These are phyloP conservation scores for Colletotrichum sp. DNA, from an alignment of 2,329 filamentous ascomycete genomes.

Conservation along the genomic window DNA sequence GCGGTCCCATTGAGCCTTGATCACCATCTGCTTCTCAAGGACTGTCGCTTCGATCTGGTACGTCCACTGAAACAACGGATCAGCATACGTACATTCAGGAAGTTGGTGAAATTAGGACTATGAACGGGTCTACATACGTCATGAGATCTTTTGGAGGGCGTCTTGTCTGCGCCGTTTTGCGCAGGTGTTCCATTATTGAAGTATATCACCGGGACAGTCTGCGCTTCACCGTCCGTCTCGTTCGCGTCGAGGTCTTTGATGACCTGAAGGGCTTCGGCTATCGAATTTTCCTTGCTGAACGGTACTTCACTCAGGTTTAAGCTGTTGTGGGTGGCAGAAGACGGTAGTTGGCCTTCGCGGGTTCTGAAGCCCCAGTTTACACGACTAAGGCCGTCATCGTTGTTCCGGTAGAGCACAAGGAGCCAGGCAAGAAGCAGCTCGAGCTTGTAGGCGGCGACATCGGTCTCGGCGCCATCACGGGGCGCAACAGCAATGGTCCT, in stretches of 20 bases:
- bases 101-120: background rate
- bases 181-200: slow-evolving; percentile 20
- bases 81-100: background rate
- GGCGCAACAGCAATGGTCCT: slow-evolving; percentile 9
- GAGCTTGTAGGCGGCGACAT: slow-evolving; percentile 8
- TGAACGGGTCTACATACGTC: slow-evolving; percentile 8
- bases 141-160: slow-evolving; percentile 3
- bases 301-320: slow-evolving; percentile 18
- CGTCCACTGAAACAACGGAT: slow-evolving; percentile 23
- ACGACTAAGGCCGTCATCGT: slow-evolving; percentile 21
- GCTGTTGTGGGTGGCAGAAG: background rate
- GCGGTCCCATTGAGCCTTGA: slow-evolving; percentile 24
- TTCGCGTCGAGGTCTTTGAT: slow-evolving; percentile 4
- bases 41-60: slow-evolving; percentile 24
- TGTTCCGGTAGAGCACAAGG: slow-evolving; percentile 25
- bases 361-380: slow-evolving; percentile 21
- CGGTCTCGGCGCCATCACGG: background rate
- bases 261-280: slow-evolving; percentile 11
- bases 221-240: background rate
- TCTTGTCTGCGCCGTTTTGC: slow-evolving; percentile 5
- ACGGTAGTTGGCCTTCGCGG: background rate
- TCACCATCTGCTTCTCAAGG: slow-evolving; percentile 13
- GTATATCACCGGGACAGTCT: slow-evolving; percentile 14
- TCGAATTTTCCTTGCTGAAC: slow-evolving; percentile 19
- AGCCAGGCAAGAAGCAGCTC: slow-evolving; percentile 29